phyloP scores from a whole-genome alignment of 805 yeast genomes.

The Tetrapisispora fleetii region DNA sequence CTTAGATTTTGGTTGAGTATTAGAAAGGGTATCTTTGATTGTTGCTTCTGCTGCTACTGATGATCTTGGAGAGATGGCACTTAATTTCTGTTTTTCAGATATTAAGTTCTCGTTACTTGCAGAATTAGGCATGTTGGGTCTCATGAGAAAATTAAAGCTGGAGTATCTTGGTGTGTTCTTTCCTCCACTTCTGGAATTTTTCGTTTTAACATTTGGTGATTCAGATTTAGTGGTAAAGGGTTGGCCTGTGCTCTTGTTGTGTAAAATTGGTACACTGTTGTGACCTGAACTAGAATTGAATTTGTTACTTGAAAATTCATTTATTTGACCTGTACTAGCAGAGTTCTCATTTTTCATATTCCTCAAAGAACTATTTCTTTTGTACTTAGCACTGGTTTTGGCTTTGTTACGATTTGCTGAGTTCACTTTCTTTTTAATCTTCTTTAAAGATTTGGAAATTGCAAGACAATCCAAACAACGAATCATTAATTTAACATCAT shows the following conservation, averaged over 20 bases:
- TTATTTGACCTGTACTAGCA: background rate
- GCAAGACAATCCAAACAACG: conserved; percentile 27
- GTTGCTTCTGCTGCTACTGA: conserved; percentile 6
- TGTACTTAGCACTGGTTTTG: background rate
- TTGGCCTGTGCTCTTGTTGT: background rate
- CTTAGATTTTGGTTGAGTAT: background rate
- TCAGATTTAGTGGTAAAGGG: background rate
- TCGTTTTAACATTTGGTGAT: background rate
- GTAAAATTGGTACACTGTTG: background rate
- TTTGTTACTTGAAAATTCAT: background rate
- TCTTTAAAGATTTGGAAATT: conserved; percentile 19
- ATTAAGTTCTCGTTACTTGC: background rate
- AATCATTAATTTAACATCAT: conserved; percentile 52
- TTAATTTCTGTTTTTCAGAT: background rate
- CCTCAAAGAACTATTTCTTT: background rate
- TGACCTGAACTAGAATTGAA: background rate
- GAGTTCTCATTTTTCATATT: background rate
- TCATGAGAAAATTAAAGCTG: conserved; percentile 2
- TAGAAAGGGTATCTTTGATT: background rate
- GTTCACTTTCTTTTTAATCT: conserved; percentile 9
- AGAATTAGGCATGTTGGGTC: background rate
- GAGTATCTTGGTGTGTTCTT: conserved; percentile 3
- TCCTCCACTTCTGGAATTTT: background rate
- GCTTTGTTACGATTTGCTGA: background rate
- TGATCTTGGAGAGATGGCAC: conserved; percentile 12